Evolutionary conservation across 2,329 filamentous ascomycete genomes (phyloP).

Genomic region (Clonostachys rosea): DNA sequence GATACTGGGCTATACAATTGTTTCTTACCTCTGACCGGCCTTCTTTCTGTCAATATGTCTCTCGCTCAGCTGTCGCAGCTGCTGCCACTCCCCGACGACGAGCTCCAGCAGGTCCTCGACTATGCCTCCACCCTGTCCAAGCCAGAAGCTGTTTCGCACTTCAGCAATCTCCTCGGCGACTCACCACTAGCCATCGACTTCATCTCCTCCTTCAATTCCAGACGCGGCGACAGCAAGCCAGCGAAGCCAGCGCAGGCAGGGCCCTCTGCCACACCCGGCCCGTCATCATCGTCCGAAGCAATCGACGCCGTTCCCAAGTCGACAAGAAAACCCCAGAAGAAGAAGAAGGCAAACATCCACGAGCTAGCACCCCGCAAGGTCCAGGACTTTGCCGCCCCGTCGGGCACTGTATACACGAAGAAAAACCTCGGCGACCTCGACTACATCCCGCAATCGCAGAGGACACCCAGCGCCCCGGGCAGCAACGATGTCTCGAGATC

Average conservation of each 20-base stretch:
- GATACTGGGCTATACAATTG: too few relatives aligned
- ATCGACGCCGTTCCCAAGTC: conserved; percentile 42
- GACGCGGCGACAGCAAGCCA: conserved; percentile 35
- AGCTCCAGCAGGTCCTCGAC: conserved; percentile 77
- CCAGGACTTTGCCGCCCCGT: conserved; percentile 55
- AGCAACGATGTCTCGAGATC: conserved; percentile 29
- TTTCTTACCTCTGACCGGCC: too few relatives aligned
- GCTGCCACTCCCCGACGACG: conserved; percentile 79
- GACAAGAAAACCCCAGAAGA: conserved; percentile 42
- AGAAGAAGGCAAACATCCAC: conserved; percentile 60
- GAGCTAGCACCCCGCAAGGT: conserved; percentile 59
- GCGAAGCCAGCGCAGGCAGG: conserved; percentile 2
- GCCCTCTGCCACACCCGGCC: conserved; percentile 6
- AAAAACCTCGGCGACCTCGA: conserved; percentile 59
- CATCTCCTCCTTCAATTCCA: conserved; percentile 76
- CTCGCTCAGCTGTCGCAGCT: conserved; percentile 69
- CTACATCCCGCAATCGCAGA: conserved; percentile 56
- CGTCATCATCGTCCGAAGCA: conserved; percentile 5
- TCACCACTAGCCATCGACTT: conserved; percentile 73
- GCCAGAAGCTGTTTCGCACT: conserved; percentile 73
- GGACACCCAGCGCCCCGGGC: conserved; percentile 26
- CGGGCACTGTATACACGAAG: conserved; percentile 72
- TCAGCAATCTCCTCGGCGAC: conserved; percentile 84
- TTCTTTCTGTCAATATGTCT: conserved; percentile 34
- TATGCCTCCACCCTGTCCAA: conserved; percentile 77